phyloP scores from a whole-genome alignment of 2,329 filamentous ascomycete species.

The Phoma herbarum region DNA sequence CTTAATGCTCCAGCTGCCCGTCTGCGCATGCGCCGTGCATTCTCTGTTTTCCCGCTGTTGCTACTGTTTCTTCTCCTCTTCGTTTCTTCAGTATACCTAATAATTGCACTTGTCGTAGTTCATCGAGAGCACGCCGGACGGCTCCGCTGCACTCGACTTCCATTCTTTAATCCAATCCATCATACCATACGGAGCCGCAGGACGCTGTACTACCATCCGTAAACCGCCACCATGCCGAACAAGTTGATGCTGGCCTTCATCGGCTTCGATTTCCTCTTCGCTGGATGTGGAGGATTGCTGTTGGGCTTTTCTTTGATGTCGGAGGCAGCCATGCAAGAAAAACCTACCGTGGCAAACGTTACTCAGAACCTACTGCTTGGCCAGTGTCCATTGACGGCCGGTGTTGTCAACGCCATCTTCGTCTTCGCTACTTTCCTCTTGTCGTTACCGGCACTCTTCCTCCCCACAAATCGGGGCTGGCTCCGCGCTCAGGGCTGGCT shows the following conservation, averaged over 20 bases:
- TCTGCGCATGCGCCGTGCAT: constrained; percentile 37
- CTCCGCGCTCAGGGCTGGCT: constrained; percentile 75
- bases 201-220: constrained; percentile 23
- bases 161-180: constrained; percentile 36
- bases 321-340: constrained; percentile 53
- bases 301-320: constrained; percentile 63
- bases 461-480: constrained; percentile 71
- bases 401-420: constrained; percentile 75
- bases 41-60: constrained; percentile 34
- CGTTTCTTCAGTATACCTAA: constrained; percentile 43
- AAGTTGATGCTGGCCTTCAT: constrained; percentile 63
- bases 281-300: constrained; percentile 61
- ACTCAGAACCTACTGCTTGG: constrained; percentile 61
- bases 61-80: constrained; percentile 39
- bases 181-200: constrained; percentile 20
- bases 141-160: constrained; percentile 47
- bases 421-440: constrained; percentile 75
- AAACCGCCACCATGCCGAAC: constrained; percentile 57
- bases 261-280: constrained; percentile 61
- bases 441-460: constrained; percentile 75
- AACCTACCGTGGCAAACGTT: constrained; percentile 59
- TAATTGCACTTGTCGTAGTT: constrained; percentile 42
- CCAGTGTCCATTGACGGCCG: constrained; percentile 67
- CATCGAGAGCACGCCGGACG: constrained; percentile 51
- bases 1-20: constrained; percentile 47